Evolutionary conservation across 768 basidiomycete genomes (phyloP).

Genomic region (Boletus tomentosulus): DNA sequence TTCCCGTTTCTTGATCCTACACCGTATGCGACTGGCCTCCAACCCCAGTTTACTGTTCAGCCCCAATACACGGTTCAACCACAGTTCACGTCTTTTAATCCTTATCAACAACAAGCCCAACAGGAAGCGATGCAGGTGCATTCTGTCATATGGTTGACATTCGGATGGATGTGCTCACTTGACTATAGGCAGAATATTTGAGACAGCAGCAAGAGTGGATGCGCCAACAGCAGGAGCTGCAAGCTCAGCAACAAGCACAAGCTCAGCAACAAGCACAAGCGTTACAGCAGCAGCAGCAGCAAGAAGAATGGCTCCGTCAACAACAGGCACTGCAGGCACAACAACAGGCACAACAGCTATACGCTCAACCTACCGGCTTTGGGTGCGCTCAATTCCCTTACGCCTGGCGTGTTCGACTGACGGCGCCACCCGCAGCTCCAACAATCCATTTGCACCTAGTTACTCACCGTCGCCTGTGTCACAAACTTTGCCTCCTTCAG

Average conservation of each 20-base stretch:
- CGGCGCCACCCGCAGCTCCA: constrained; percentile 56
- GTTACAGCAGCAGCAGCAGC: constrained; percentile 29
- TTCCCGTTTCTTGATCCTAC: constrained; percentile 63
- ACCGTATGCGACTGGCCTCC: constrained; percentile 52
- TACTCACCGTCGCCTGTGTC: constrained; percentile 28
- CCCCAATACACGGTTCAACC: constrained; percentile 74
- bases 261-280: constrained; percentile 30
- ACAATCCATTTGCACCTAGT: constrained; percentile 86
- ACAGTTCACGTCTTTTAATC: constrained; percentile 91
- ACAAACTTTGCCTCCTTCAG: constrained; percentile 33
- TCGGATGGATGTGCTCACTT: constrained; percentile 8
- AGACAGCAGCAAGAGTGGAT: constrained; percentile 65
- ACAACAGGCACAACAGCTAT: constrained; percentile 33
- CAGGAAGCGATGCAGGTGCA: constrained; percentile 76
- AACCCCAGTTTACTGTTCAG: constrained; percentile 74
- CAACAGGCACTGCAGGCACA: constrained; percentile 48
- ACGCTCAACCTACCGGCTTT: constrained; percentile 69
- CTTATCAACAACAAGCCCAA: constrained; percentile 88
- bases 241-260: constrained; percentile 42
- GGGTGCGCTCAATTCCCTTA: constrained; percentile 42
- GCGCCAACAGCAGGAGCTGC: constrained; percentile 57
- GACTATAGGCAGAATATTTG: constrained; percentile 38
- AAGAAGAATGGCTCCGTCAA: constrained; percentile 60
- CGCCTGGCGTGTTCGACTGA: constrained; percentile 12
- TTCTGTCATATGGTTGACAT: background rate